Base-by-base conservation (phyloP, 495 filamentous ascomycete genomes). In the Hapsidospora chrysogenum region DNA sequence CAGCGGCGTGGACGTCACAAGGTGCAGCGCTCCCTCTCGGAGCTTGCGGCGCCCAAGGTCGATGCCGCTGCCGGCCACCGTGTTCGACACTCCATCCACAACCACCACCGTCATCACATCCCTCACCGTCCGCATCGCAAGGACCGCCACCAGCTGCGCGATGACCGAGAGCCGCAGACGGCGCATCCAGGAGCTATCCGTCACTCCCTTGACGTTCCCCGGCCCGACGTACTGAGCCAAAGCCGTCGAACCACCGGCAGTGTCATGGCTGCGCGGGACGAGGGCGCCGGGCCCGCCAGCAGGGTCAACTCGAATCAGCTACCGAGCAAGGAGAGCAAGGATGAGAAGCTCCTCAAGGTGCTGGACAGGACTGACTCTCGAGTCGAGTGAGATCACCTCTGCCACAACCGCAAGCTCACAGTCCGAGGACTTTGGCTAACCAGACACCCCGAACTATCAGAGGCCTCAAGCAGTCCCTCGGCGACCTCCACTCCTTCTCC, bases 11-110 rank as follows among this genome's bases (percentile, higher is more conserved):
- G 29, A 27, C 53, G 57, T 29, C 65, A 70, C 39, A 57, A 62
- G 38, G 52, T 66, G 29, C 56, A 52, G 33, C 58, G 61, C 9
- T 68, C 64, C 22, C 62, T 66, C 32, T 56, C 57, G 33, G 64
- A 72, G 40, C 44, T 64, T 32, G 62, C 66, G 21, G 54, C 58
- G 21, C 52, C 11, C 23, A 26, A 26, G 11, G 6, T 6, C 23
- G 23, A 26, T 11, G 23, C 23, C 23, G 11, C 23, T 6, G 6
- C 23, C 6, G 11, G 6, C 23, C 6, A 26, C 23, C 23, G 11
- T 26, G 11, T 6, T 11, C 23, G 23, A 26, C 23, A 6, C 6
- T 26, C 64, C n/a, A 52, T 63, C 41, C 58, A 55, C 37, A 49
- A 55, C 25, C 54, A 57, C 36, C 59, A 62, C 29, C 58, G 41